Percentiles rank a stretch among this genome's conserved stretches.
These are phyloP conservation scores for Scheffersomyces coipomensis DNA, from an alignment of 805 yeast species.

Conservation along the genomic window DNA sequence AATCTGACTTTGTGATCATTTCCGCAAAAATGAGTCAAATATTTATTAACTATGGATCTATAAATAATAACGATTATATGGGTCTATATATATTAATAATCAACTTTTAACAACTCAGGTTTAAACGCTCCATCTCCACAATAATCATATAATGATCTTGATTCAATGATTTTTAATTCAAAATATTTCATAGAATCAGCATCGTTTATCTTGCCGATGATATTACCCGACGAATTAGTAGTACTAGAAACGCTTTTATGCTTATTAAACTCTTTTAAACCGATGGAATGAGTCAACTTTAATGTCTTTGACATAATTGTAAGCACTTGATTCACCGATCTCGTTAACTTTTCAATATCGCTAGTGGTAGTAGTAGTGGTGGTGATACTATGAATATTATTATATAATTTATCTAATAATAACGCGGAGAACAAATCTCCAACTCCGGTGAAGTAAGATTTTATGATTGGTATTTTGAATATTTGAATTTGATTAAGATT, in stretches of 20 bases:
- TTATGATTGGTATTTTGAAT: constrained; percentile 59
- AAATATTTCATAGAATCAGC: constrained; percentile 62
- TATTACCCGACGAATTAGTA: constrained; percentile 3
- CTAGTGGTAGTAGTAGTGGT: background rate
- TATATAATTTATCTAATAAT: constrained; percentile 58
- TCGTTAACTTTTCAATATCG: constrained; percentile 10
- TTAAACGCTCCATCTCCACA: constrained; percentile 21
- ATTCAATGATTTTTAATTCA: constrained; percentile 68
- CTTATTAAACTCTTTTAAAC: constrained; percentile 33
- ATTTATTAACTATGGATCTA: too few relatives aligned
- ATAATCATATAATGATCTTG: constrained; percentile 40
- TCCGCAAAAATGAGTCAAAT: too few relatives aligned
- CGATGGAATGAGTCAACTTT: constrained; percentile 40
- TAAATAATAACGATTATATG: too few relatives aligned
- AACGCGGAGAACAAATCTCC: constrained; percentile 90
- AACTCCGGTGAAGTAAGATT: constrained; percentile 90
- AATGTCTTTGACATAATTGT: constrained; percentile 56
- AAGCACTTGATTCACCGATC: constrained; percentile 53
- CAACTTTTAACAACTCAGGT: background rate
- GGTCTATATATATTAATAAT: too few relatives aligned
- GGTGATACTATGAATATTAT: constrained; percentile 9
- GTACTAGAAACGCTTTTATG: constrained; percentile 8
- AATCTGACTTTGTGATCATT: too few relatives aligned
- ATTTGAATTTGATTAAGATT: constrained; percentile 14
- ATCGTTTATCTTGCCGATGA: constrained; percentile 52